Evolutionary conservation across 2,329 filamentous ascomycete genomes (phyloP).

Genomic region (Trichoderma brevicompactum): DNA sequence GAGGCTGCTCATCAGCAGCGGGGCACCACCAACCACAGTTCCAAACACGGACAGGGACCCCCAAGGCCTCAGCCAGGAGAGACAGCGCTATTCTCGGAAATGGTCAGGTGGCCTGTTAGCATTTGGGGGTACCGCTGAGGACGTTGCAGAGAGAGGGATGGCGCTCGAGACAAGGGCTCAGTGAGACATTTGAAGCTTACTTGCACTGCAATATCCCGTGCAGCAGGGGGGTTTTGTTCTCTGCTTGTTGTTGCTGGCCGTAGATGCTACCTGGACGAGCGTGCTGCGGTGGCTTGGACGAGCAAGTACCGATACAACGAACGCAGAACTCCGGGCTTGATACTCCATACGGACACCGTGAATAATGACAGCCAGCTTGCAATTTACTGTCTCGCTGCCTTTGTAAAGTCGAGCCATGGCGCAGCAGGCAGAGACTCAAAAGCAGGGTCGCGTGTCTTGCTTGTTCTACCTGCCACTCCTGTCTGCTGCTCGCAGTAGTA

Average conservation of each 20-base stretch:
- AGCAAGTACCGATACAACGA: neutral
- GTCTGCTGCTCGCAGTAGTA: neutral
- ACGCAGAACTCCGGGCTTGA: neutral
- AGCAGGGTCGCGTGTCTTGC: constrained; percentile 8
- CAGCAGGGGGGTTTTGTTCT: neutral
- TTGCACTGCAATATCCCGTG: constrained; percentile 17
- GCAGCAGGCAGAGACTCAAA: too few species aligned
- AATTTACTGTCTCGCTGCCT: neutral
- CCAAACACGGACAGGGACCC: constrained; percentile 13
- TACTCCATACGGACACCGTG: neutral
- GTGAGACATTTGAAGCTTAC: constrained; percentile 28
- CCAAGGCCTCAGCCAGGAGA: constrained; percentile 1
- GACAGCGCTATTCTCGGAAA: constrained; percentile 23
- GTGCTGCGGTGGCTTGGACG: neutral
- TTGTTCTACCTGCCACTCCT: neutral
- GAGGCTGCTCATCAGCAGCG: constrained; percentile 24
- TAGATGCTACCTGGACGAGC: neutral
- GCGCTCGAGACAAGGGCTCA: constrained; percentile 2
- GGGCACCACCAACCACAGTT: constrained; percentile 18
- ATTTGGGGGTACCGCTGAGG: neutral
- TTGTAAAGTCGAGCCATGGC: too few species aligned
- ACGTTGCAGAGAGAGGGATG: too few species aligned
- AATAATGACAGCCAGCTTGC: neutral
- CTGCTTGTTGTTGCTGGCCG: neutral
- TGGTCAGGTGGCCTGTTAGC: constrained; percentile 21